phyloP scores from a whole-genome alignment of 345 rosid genomes.

The Theobroma cacao region DNA sequence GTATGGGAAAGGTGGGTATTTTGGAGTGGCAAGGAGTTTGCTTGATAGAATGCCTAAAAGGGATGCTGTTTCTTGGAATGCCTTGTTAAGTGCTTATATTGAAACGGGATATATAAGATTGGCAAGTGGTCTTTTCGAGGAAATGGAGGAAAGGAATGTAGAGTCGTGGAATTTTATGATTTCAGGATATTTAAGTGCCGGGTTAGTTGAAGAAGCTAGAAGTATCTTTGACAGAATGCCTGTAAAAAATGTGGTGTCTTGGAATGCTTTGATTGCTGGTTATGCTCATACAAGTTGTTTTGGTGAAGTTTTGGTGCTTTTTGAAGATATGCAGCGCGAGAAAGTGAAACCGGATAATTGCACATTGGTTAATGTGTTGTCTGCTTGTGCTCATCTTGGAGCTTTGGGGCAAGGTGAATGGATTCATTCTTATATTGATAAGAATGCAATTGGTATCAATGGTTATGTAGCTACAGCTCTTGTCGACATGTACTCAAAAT shows the following conservation, averaged over 20 bases:
- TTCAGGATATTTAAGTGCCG: constrained; percentile 34
- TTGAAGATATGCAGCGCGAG: constrained; percentile 35
- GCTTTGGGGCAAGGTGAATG: constrained; percentile 46
- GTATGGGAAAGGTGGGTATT: constrained; percentile 28
- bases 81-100: constrained; percentile 41
- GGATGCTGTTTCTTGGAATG: constrained; percentile 48
- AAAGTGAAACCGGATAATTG: constrained; percentile 36
- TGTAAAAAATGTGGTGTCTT: constrained; percentile 40
- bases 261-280: constrained; percentile 42
- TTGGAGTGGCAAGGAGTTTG: constrained; percentile 30
- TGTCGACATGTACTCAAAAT: constrained; percentile 56
- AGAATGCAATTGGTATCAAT: constrained; percentile 32
- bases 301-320: constrained; percentile 35
- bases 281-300: constrained; percentile 31
- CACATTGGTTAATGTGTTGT: constrained; percentile 41
- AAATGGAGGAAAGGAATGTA: constrained; percentile 41
- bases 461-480: constrained; percentile 48
- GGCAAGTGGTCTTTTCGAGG: constrained; percentile 40
- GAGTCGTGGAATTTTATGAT: constrained; percentile 59
- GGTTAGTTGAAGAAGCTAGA: constrained; percentile 37
- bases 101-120: constrained; percentile 30
- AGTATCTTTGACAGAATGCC: constrained; percentile 37
- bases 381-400: constrained; percentile 49
- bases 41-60: constrained; percentile 45
- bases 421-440: constrained; percentile 39